Conservation (phyloP, 108 stramenopile species). For the Cylindrotheca fusiformis region DNA sequence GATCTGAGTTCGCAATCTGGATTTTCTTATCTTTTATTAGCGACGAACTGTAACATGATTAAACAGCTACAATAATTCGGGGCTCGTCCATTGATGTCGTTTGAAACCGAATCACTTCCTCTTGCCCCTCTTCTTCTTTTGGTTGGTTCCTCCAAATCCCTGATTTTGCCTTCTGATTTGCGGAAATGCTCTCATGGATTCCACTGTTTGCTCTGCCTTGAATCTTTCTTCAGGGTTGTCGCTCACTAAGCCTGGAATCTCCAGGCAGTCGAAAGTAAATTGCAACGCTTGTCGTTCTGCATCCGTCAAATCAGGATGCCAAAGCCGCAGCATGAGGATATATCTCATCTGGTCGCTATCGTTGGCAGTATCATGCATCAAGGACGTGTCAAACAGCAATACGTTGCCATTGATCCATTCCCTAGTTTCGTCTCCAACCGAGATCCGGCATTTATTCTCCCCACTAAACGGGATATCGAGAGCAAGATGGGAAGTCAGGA, state of each 20-base stretch:
- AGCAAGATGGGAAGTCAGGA: conserved; percentile 86
- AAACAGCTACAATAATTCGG: too few species aligned
- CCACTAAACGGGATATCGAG: conserved; percentile 81
- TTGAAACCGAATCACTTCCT: too few species aligned
- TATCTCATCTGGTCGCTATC: conserved; percentile 79
- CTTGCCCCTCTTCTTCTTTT: conserved; percentile 20
- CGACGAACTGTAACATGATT: neutral
- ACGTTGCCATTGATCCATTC: conserved; percentile 85
- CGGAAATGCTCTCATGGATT: conserved; percentile 58
- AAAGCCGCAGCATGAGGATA: conserved; percentile 87
- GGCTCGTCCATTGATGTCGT: too few species aligned
- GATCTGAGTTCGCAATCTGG: too few species aligned
- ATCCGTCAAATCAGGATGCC: conserved; percentile 90
- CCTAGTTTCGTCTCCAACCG: conserved; percentile 74
- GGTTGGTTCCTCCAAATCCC: conserved; percentile 7
- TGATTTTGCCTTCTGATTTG: conserved; percentile 6
- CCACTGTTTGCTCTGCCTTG: conserved; percentile 46
- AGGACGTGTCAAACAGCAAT: conserved; percentile 81
- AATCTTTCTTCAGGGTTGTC: conserved; percentile 41
- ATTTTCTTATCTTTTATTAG: neutral
- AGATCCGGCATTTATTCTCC: conserved; percentile 70
- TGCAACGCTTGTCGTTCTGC: conserved; percentile 82
- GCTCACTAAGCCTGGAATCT: conserved; percentile 62
- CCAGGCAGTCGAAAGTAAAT: conserved; percentile 84
- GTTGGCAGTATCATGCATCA: conserved; percentile 90